Evolutionary conservation across 495 filamentous ascomycete species (phyloP).

Genomic region (Podospora anserina): DNA sequence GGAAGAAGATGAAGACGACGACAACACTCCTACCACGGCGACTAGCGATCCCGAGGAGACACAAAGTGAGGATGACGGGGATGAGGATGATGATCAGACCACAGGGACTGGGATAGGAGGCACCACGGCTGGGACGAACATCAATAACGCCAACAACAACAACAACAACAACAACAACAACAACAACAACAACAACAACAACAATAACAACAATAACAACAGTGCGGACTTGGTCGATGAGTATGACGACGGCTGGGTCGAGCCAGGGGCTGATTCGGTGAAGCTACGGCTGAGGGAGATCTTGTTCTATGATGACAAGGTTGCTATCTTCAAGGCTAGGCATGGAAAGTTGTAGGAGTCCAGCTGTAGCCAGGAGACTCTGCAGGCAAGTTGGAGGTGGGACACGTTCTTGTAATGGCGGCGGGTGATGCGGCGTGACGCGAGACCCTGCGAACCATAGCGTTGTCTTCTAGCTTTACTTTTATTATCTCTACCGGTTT

Average conservation of each 20-base stretch:
- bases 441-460: too few species aligned
- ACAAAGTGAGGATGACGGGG: slow-evolving; percentile 42
- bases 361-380: too few species aligned
- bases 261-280: slow-evolving; percentile 40
- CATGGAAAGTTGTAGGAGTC: slow-evolving; percentile 59
- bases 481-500: too few species aligned
- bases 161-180: neutral
- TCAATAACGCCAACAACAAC: neutral
- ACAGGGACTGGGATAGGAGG: neutral
- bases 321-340: slow-evolving; percentile 77
- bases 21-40: slow-evolving; percentile 40
- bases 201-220: neutral
- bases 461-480: too few species aligned
- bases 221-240: slow-evolving; percentile 21
- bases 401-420: too few species aligned
- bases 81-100: slow-evolving; percentile 29
- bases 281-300: slow-evolving; percentile 75
- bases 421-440: too few species aligned
- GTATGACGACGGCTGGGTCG: slow-evolving; percentile 53
- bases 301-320: slow-evolving; percentile 84
- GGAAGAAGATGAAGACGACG: slow-evolving; percentile 49
- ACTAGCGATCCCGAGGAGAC: slow-evolving; percentile 37
- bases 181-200: too few species aligned
- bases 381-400: too few species aligned
- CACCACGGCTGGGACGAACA: neutral